Evolutionary conservation across 2,329 filamentous ascomycete genomes (phyloP).

Genomic region (Erysiphe pulchra): DNA sequence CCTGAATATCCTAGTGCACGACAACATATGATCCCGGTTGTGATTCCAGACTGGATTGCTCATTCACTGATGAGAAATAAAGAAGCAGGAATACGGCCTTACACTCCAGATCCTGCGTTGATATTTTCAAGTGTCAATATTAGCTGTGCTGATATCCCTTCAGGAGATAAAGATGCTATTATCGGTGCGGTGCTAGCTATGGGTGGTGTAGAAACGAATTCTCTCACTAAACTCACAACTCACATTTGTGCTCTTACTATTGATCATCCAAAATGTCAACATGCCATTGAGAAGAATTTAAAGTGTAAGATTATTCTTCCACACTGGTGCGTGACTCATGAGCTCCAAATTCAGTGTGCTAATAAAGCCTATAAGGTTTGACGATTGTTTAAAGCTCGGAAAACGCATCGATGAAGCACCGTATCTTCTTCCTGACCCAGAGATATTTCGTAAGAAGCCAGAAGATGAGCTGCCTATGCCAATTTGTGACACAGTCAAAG

Average conservation of each 20-base stretch:
- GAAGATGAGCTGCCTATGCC: conserved; percentile 30
- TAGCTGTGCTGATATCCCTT: conserved; percentile 61
- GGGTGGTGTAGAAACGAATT: conserved; percentile 55
- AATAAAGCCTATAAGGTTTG: conserved; percentile 39
- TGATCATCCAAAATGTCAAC: conserved; percentile 44
- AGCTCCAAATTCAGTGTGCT: conserved; percentile 4
- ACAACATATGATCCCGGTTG: conserved; percentile 57
- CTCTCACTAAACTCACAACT: conserved; percentile 50
- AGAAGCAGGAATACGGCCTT: conserved; percentile 54
- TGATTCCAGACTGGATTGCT: conserved; percentile 59
- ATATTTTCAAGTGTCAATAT: conserved; percentile 72
- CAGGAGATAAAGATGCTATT: conserved; percentile 75
- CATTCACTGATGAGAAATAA: conserved; percentile 43
- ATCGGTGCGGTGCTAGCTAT: conserved; percentile 71
- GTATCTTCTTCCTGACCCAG: conserved; percentile 65
- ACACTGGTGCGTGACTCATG: conserved; percentile 38
- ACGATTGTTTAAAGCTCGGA: conserved; percentile 82
- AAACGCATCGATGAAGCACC: conserved; percentile 74
- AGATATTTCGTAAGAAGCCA: conserved; percentile 39
- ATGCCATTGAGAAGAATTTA: conserved; percentile 36
- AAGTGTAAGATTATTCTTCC: conserved; percentile 69
- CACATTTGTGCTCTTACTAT: conserved; percentile 67
- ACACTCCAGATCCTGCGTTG: conserved; percentile 71
- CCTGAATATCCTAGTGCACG: conserved; percentile 55
- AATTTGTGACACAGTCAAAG: conserved; percentile 33